Evolutionary conservation across 2,329 filamentous ascomycete species (phyloP).

Genomic region (Mollisia scopiformis): DNA sequence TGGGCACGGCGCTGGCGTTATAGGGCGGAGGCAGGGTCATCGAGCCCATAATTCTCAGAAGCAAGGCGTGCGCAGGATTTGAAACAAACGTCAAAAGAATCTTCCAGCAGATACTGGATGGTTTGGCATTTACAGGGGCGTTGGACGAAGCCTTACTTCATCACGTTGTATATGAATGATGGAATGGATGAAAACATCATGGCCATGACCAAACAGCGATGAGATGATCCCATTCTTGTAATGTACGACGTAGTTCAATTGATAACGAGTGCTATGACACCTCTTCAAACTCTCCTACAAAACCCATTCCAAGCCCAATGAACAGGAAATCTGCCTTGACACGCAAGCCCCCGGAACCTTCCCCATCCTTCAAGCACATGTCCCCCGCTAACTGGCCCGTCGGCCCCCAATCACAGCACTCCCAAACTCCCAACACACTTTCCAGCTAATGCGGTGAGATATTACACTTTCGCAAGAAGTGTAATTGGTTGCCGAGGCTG

Average conservation of each 20-base stretch:
- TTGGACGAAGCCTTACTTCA: not conserved
- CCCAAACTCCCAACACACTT: no score
- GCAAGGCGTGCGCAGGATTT: not conserved
- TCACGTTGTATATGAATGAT: slow-evolving; percentile 4
- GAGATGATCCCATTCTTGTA: not conserved
- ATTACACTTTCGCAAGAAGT: not conserved
- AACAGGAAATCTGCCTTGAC: not conserved
- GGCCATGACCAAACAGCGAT: not conserved
- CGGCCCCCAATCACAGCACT: not conserved
- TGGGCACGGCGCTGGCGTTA: not conserved
- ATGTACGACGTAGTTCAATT: slow-evolving; percentile 1
- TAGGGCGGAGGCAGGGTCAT: not conserved
- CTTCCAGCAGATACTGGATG: not conserved
- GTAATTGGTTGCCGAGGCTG: not conserved
- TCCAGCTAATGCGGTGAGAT: not conserved
- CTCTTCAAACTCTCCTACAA: not conserved
- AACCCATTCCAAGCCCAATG: not conserved
- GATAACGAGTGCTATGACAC: not conserved
- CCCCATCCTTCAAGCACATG: not conserved
- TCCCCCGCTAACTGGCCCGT: not conserved
- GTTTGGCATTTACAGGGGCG: not conserved
- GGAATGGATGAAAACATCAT: not conserved
- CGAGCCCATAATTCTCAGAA: not conserved
- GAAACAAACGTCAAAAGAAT: not conserved
- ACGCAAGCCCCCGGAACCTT: not conserved